phyloP scores from a whole-genome alignment of 352 stramenopile species.

The Achlya hypogyna region DNA sequence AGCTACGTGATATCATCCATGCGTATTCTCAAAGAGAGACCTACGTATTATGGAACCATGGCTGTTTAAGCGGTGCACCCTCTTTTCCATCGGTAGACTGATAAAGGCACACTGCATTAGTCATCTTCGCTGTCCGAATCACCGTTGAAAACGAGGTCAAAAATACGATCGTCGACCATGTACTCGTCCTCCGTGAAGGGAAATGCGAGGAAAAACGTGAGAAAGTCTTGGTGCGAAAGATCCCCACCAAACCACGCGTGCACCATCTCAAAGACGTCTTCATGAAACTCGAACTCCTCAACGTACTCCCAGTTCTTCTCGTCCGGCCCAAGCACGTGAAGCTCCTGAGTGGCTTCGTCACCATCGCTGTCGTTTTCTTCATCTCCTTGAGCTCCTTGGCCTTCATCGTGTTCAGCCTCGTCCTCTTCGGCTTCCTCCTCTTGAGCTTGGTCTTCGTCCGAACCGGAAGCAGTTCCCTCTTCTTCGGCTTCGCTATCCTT shows the following conservation, averaged over 20 bases:
- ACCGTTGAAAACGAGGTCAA: neutral
- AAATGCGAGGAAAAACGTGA: neutral
- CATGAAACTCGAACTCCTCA: slow-evolving; percentile 1
- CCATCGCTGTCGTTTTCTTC: neutral
- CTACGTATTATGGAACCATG: too few relatives aligned
- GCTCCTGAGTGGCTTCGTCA: neutral
- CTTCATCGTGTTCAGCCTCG: neutral
- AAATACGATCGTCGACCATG: slow-evolving; percentile 1
- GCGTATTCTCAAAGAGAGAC: too few relatives aligned
- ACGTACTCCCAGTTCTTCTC: slow-evolving; percentile 14
- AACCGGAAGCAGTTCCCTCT: neutral
- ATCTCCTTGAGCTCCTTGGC: neutral
- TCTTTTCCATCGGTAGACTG: too few relatives aligned
- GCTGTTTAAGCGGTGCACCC: too few relatives aligned
- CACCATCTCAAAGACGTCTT: neutral
- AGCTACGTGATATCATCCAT: too few relatives aligned
- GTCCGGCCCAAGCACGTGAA: neutral
- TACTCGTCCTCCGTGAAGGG: neutral
- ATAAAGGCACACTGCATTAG: neutral
- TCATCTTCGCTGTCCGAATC: neutral
- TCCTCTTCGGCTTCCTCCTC: neutral
- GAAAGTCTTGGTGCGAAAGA: neutral
- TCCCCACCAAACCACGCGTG: neutral
- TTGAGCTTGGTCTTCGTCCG: neutral
- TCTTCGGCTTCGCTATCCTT: neutral